Percentiles rank a stretch among this genome's conserved stretches.
Conservation (phyloP, 2,329 filamentous ascomycete genomes). For the Xenosphaeropsis pyriputrescens region DNA sequence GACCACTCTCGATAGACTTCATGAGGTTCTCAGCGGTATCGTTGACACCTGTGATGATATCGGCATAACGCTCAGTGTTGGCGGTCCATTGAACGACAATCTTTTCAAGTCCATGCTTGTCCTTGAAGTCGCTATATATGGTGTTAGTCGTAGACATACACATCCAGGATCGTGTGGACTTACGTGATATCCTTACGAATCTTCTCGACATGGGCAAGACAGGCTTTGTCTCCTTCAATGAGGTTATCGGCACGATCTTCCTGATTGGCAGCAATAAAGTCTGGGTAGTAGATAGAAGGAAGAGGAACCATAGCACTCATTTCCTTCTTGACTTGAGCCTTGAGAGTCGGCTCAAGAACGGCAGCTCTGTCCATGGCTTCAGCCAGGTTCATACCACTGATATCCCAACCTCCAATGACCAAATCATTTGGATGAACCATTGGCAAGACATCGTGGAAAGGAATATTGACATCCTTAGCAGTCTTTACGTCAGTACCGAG, state of each 20-base stretch:
- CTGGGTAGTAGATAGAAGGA: slow-evolving; percentile 94
- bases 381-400: slow-evolving; percentile 78
- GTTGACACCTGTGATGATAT: slow-evolving; percentile 78
- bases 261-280: slow-evolving; percentile 98
- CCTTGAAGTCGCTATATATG: slow-evolving; percentile 65
- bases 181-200: slow-evolving; percentile 84
- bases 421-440: slow-evolving; percentile 98
- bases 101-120: slow-evolving; percentile 73
- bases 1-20: slow-evolving; percentile 71
- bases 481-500: slow-evolving; percentile 78
- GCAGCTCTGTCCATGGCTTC: slow-evolving; percentile 90
- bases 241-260: slow-evolving; percentile 91
- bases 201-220: slow-evolving; percentile 76
- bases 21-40: slow-evolving; percentile 93
- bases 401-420: slow-evolving; percentile 93
- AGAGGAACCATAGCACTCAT: slow-evolving; percentile 80
- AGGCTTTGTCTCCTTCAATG: slow-evolving; percentile 71
- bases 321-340: slow-evolving; percentile 81
- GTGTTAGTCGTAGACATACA: slow-evolving; percentile 2
- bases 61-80: slow-evolving; percentile 95
- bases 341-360: slow-evolving; percentile 91
- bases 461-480: slow-evolving; percentile 83
- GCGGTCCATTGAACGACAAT: slow-evolving; percentile 97
- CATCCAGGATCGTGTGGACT: slow-evolving; percentile 9
- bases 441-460: slow-evolving; percentile 84